Conservation (phyloP, 1,139 yeast species). For the Pichia sp. region DNA sequence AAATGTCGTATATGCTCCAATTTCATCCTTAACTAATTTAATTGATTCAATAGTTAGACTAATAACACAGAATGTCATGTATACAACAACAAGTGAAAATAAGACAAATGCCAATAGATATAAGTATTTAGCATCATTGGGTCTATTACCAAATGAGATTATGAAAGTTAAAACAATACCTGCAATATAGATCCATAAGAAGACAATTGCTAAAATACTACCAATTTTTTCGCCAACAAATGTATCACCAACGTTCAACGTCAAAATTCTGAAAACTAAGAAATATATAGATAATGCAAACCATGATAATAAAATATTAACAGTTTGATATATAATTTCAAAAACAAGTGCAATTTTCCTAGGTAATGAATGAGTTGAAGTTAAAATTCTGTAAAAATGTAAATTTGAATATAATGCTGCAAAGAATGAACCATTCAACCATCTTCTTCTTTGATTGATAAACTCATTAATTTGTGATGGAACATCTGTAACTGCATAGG, state of each 20-base stretch:
- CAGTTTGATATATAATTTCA: slow-evolving; percentile 63
- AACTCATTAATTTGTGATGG: slow-evolving; percentile 69
- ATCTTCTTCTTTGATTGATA: slow-evolving; percentile 71
- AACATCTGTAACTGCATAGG: slow-evolving; percentile 79
- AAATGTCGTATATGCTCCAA: slow-evolving; percentile 32
- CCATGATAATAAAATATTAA: slow-evolving; percentile 68
- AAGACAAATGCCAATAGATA: slow-evolving; percentile 73
- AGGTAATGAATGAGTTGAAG: slow-evolving; percentile 53
- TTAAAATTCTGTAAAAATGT: slow-evolving; percentile 65
- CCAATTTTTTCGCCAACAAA: slow-evolving; percentile 45
- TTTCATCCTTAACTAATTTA: slow-evolving; percentile 33
- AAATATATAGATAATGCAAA: slow-evolving; percentile 71
- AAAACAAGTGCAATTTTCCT: slow-evolving; percentile 58
- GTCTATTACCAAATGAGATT: slow-evolving; percentile 88
- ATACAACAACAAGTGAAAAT: slow-evolving; percentile 87
- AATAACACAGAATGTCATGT: slow-evolving; percentile 83
- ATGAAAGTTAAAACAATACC: slow-evolving; percentile 86
- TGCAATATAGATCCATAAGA: slow-evolving; percentile 82
- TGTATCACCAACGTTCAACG: slow-evolving; percentile 44
- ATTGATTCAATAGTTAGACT: slow-evolving; percentile 68
- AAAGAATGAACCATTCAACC: slow-evolving; percentile 82
- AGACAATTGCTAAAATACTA: slow-evolving; percentile 65
- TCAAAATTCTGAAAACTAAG: slow-evolving; percentile 61
- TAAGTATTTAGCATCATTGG: slow-evolving; percentile 79
- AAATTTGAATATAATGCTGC: slow-evolving; percentile 72